Base-by-base conservation (phyloP, 139 green algal species). In the Parachlorella kessleri region DNA sequence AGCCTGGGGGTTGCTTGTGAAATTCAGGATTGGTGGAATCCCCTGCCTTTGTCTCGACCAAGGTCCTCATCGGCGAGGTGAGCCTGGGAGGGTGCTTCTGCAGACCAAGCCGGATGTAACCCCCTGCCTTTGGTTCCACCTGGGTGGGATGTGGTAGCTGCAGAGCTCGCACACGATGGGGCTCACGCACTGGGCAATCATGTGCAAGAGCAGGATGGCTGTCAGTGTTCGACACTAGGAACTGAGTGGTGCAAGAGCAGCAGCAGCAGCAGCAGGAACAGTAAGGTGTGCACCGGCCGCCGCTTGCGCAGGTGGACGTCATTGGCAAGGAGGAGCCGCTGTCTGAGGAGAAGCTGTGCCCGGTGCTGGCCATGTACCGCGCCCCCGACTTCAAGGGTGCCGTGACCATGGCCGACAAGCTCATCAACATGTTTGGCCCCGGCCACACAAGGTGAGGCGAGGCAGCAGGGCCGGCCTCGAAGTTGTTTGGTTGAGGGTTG, bases 291-390 rank as follows among this genome's bases (percentile, higher is more conserved):
- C n/a, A n/a, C n/a, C n/a, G n/a, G n/a, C n/a, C n/a, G n/a, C n/a
- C n/a, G n/a, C n/a, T n/a, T n/a, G n/a, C n/a, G 21, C 63, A 72
- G 65, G 79, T 84, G 3, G 63, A 78, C 5, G 35, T 66, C 4
- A 81, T 94, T 55, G 90, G 89, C 30, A 48, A 80, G 35, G 33
- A 76, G 7, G 90, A 94, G 85, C 85, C 90, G 2, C 73, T 94
- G 64, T 86, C 71, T 4, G 83, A 87, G 75, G 90, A 94, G 89
- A 94, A 94, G 90, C 88, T 94, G 73, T 91, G 87, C 83, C 89
- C 90, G 23, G 70, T 93, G 53, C 84, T 93, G 68, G 88, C 48
- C 66, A 77, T 82, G 70, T 85, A 85, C 76, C 73, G 76, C 9
- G 80, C 85, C 32, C 3, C 59, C 8, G 73, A 83, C 81, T 93